Base-by-base conservation (phyloP, 768 basidiomycete species). In the Leccinum olivaceopallidum region DNA sequence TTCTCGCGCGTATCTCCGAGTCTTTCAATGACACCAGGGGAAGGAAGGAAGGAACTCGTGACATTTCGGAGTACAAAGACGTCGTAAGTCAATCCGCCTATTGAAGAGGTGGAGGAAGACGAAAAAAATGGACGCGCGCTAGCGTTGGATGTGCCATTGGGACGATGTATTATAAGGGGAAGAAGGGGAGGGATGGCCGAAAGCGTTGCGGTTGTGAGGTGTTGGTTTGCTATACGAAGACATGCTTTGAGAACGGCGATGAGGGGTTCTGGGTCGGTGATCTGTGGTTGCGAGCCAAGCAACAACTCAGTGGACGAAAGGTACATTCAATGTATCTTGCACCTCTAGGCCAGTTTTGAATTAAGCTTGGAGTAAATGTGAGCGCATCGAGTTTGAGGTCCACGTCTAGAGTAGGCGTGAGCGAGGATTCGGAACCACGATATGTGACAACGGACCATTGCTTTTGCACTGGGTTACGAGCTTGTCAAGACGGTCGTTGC, bases 371-470 rank as follows among this genome's bases (percentile, higher is more conserved):
- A 94, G 80, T 93, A n/a, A n/a, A 24, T 60, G 85, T 80, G 62
- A 94, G 79, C 28, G 89, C 91, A 71, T 94, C 91, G 24, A 92
- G 81, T 77, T 88, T 92, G 62, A 83, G 80, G 75, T 94, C 92
- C 60, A 89, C 84, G 73, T 94, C 92, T 93, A 67, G 64, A 51
- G 56, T 30, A 56, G 34, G 53, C 53, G 55, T 62, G 57, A 60
- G 62, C 59, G 54, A 47, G 39, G 37, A 54, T 49, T 34, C 39
- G 55, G 54, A 52, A 58, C 28, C 44, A 57, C n/a, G 55, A 53
- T 62, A 60, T 22, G n/a, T 20, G 61, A 48, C 53, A 50, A 65
- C 77, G 53, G 61, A 88, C 88, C 87, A 65, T 82, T 85, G 70
- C 76, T 84, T 77, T 83, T 88, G 78, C 81, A 86, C 70, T 87